These are phyloP conservation scores for Apiospora phragmitis DNA, from an alignment of 2,329 filamentous ascomycete genomes.

Conservation along the genomic window DNA sequence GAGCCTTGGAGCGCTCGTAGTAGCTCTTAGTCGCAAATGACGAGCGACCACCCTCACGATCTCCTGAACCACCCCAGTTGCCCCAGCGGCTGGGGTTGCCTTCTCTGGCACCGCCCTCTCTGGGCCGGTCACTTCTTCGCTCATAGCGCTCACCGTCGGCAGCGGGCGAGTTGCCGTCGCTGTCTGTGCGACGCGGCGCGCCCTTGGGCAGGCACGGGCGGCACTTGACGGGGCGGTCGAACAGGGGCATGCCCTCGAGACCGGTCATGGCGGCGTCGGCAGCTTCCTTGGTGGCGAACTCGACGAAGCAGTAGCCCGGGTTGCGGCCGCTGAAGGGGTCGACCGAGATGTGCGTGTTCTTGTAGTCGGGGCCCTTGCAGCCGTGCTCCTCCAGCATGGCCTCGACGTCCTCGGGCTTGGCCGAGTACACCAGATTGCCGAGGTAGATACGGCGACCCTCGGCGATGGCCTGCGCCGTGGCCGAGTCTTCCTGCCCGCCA, in stretches of 20 bases:
- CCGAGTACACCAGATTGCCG: slow-evolving; percentile 64
- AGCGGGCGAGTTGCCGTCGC: neutral
- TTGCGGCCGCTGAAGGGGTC: slow-evolving; percentile 69
- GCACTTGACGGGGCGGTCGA: slow-evolving; percentile 62
- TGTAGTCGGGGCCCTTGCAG: slow-evolving; percentile 34
- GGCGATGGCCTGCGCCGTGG: neutral
- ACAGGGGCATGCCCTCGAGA: slow-evolving; percentile 54
- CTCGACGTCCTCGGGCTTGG: slow-evolving; percentile 38
- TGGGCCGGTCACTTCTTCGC: slow-evolving; percentile 21
- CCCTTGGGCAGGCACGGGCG: slow-evolving; percentile 63
- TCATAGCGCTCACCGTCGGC: slow-evolving; percentile 15
- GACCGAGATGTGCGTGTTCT: slow-evolving; percentile 67
- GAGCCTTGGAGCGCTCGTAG: slow-evolving; percentile 20
- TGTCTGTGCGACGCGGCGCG: slow-evolving; percentile 19
- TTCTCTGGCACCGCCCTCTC: slow-evolving; percentile 16
- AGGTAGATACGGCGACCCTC: slow-evolving; percentile 56
- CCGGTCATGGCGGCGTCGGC: slow-evolving; percentile 59
- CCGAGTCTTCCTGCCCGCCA: neutral
- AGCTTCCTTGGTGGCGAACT: slow-evolving; percentile 57
- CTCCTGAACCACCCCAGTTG: slow-evolving; percentile 12
- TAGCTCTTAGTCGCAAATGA: slow-evolving; percentile 33
- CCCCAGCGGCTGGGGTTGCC: slow-evolving; percentile 12
- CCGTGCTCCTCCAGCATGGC: slow-evolving; percentile 31
- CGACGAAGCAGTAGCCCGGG: slow-evolving; percentile 74
- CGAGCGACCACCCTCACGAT: slow-evolving; percentile 27